These are phyloP conservation scores for Macadamia tetraphylla DNA, from an alignment of 164 flowering plant species.

Conservation along the genomic window DNA sequence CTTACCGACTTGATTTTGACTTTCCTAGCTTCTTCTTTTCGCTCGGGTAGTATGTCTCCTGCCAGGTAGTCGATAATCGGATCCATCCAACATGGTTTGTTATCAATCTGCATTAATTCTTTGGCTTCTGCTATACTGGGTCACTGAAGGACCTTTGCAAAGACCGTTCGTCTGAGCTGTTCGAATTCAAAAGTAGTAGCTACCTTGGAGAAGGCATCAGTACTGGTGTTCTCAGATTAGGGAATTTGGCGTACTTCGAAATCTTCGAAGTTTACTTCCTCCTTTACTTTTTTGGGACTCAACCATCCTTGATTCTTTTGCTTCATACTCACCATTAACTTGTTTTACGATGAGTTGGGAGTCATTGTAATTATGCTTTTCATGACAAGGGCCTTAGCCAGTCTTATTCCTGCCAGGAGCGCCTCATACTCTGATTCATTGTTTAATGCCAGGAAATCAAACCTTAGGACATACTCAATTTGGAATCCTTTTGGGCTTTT, in stretches of 20 bases:
- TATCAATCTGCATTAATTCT: no score
- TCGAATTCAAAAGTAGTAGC: not conserved
- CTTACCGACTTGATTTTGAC: not conserved
- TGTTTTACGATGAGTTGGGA: not conserved
- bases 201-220: not conserved
- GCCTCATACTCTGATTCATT: conserved; percentile 1
- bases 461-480: not conserved
- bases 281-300: not conserved
- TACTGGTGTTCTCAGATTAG: no score
- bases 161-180: not conserved
- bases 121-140: no score
- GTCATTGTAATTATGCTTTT: not conserved
- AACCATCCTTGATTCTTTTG: not conserved
- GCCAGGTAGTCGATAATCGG: not conserved
- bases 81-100: no score
- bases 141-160: not conserved
- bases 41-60: not conserved
- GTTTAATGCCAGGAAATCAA: not conserved
- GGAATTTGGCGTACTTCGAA: no score
- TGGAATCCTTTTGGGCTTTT: not conserved
- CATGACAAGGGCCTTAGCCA: not conserved
- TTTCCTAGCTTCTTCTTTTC: not conserved
- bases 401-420: not conserved
- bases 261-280: not conserved
- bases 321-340: not conserved